Conservation (phyloP, 495 filamentous ascomycete genomes). For the Trichoderma parareesei region DNA sequence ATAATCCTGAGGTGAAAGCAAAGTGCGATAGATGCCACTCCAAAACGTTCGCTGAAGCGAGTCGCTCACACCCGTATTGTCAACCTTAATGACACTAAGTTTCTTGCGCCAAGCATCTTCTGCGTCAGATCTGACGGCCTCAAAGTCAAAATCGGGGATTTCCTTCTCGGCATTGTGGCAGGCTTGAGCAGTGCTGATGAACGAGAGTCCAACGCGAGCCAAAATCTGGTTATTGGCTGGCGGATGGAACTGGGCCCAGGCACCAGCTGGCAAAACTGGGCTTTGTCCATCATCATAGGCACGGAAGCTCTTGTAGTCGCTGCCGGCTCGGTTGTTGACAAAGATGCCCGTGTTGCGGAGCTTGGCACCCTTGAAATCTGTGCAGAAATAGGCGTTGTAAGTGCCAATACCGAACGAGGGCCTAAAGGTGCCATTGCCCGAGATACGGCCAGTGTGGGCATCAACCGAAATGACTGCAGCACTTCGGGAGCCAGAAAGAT, state of each 20-base stretch:
- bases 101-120: slow-evolving; percentile 52
- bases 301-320: slow-evolving; percentile 36
- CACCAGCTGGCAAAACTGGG: slow-evolving; percentile 53
- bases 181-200: slow-evolving; percentile 52
- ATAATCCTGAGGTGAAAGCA: slow-evolving; percentile 64
- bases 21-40: slow-evolving; percentile 56
- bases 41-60: slow-evolving; percentile 51
- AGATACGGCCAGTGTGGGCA: slow-evolving; percentile 44
- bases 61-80: slow-evolving; percentile 41
- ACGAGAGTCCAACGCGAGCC: slow-evolving; percentile 55
- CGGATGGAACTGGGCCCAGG: slow-evolving; percentile 48
- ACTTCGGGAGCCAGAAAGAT: slow-evolving; percentile 50
- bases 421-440: slow-evolving; percentile 52
- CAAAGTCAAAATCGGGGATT: slow-evolving; percentile 50
- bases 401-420: slow-evolving; percentile 59
- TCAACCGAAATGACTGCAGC: slow-evolving; percentile 49
- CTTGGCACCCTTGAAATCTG: slow-evolving; percentile 54
- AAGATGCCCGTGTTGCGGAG: slow-evolving; percentile 54
- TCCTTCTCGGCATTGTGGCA: slow-evolving; percentile 54
- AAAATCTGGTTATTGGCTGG: slow-evolving; percentile 39
- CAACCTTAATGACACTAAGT: slow-evolving; percentile 44
- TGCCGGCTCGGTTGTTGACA: slow-evolving; percentile 44
- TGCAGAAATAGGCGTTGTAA: slow-evolving; percentile 54
- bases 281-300: slow-evolving; percentile 46
- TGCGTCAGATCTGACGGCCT: slow-evolving; percentile 39